Conservation (phyloP, 495 filamentous ascomycete species). For the Aspergillus indologenus region DNA sequence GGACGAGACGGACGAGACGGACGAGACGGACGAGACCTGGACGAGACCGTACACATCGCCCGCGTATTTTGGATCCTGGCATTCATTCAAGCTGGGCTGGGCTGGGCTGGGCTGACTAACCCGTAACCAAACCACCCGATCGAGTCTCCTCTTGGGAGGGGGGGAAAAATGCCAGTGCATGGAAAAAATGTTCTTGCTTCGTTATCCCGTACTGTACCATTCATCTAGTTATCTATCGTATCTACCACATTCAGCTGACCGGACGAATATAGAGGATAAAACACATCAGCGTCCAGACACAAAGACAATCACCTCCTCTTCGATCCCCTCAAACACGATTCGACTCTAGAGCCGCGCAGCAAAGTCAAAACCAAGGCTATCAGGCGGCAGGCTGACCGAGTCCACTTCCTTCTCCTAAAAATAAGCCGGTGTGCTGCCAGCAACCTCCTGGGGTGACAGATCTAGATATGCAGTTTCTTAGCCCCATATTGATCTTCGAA, state of each 20-base stretch:
- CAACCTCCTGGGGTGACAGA: too few relatives aligned
- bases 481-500: background rate
- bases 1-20: slow-evolving; percentile 7
- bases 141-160: background rate
- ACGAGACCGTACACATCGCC: slow-evolving; percentile 18
- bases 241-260: too few relatives aligned
- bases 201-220: too few relatives aligned
- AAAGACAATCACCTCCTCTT: too few relatives aligned
- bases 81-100: slow-evolving; percentile 3
- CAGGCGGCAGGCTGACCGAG: slow-evolving; percentile 12
- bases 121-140: background rate
- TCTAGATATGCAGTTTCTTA: too few relatives aligned
- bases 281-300: too few relatives aligned
- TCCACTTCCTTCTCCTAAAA: slow-evolving; percentile 5
- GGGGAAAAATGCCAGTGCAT: too few relatives aligned
- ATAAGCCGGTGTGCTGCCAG: background rate
- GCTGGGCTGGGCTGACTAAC: background rate
- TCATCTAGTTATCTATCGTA: too few relatives aligned
- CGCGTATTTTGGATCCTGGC: slow-evolving; percentile 21
- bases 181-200: too few relatives aligned
- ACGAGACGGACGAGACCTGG: too few relatives aligned
- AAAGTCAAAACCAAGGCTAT: slow-evolving; percentile 13
- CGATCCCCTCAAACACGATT: too few relatives aligned
- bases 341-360: background rate
- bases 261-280: too few relatives aligned